Conservation (phyloP, 2,329 filamentous ascomycete species). For the Fusarium globosum region DNA sequence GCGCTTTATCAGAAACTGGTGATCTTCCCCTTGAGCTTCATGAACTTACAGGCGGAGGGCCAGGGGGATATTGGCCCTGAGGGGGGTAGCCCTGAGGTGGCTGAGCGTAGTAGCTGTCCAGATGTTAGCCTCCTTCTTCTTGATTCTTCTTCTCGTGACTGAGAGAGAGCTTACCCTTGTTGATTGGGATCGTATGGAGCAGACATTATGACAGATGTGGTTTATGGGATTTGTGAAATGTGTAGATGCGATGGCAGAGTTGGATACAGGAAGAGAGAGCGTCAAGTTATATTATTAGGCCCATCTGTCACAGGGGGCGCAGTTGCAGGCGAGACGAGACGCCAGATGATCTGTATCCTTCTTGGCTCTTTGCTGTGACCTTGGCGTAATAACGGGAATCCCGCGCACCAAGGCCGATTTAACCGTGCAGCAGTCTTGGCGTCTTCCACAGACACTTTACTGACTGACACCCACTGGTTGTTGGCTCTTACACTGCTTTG, state of each 20-base stretch:
- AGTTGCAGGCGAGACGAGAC: neutral
- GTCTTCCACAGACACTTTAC: neutral
- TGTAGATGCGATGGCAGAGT: neutral
- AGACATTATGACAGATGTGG: slow-evolving; percentile 22
- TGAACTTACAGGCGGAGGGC: slow-evolving; percentile 33
- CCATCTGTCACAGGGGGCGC: neutral
- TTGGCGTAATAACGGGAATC: slow-evolving; percentile 33
- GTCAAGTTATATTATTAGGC: slow-evolving; percentile 13
- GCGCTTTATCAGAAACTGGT: neutral
- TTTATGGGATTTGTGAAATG: neutral
- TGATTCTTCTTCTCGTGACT: neutral
- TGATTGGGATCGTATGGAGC: slow-evolving; percentile 32
- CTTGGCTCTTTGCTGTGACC: slow-evolving; percentile 27
- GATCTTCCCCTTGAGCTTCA: neutral
- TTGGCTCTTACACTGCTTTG: neutral
- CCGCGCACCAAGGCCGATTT: slow-evolving; percentile 28
- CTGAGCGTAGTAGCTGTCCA: slow-evolving; percentile 31
- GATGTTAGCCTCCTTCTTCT: neutral
- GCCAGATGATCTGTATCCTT: slow-evolving; percentile 26
- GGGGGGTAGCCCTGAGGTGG: neutral
- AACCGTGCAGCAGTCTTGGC: slow-evolving; percentile 38
- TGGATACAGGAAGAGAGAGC: neutral
- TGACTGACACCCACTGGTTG: neutral
- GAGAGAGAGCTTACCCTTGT: slow-evolving; percentile 9
- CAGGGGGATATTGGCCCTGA: slow-evolving; percentile 30